Evolutionary conservation across 345 rosid species (phyloP), one percentile per base, ranked within the genome.

Genomic region (Eucalyptus leucophloia): DNA sequence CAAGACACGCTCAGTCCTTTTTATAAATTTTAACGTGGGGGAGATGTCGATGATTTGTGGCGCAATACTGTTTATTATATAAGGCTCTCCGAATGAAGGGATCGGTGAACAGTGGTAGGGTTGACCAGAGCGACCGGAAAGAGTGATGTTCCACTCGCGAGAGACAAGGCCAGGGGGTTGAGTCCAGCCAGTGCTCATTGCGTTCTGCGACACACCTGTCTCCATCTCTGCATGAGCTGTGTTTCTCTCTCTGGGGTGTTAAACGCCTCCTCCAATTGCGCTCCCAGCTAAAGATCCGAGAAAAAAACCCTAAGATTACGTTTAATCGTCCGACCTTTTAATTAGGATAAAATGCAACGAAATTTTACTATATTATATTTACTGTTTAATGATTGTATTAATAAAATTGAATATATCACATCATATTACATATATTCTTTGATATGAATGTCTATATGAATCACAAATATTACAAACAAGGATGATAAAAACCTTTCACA

Each of bases 401-500:
- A 51, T 51, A 51, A 51, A 51, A 0, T 51, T 51, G 3, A 23
- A 51, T 51, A 7, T 51, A 51, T 51, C 56, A 51, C 56, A 7
- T 4, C 56, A 51, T 51, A 51, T 18, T 51, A 51, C 56, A 51
- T 51, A 1, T 51, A 51, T 18, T 51, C 1, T 51, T 51, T 51
- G 4, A 51, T 51, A 51, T 3, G 7, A 51, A 51, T 51, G 23
- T 9, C 1, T 18, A 18, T 18, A 51, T 51, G 56, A 51, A 18
- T 51, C 23, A 51, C 9, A 51, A 18, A 51, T 51, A 7, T 51
- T 51, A 18, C 2, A 7, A 51, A 51, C 0, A n/a, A n/a, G 9
- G 1, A 3, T 51, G 0, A 2, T 51, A 51, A 51, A 51, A 51
- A 18, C 3, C 9, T 51, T 0, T 51, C 4, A 51, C 2, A 0